Conservation (phyloP, 2,329 filamentous ascomycete species). For the Thelonectria blattea region DNA sequence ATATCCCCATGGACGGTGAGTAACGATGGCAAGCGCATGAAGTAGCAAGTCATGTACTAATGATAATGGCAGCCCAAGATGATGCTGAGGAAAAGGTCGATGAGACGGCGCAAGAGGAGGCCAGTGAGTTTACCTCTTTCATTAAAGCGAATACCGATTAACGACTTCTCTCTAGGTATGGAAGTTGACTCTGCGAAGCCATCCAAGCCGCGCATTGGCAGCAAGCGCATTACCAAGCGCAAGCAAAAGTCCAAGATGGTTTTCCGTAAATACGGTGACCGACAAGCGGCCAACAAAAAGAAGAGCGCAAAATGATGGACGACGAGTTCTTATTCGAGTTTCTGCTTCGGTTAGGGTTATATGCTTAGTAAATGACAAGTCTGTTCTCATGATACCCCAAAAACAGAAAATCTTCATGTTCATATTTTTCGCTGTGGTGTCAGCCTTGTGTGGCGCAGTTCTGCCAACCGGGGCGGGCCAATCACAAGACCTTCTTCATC, state of each 20-base stretch:
- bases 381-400: conserved; percentile 35
- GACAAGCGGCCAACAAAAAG: conserved; percentile 54
- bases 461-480: conserved; percentile 12
- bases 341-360: conserved; percentile 15
- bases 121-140: conserved; percentile 29
- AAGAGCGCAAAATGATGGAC: conserved; percentile 25
- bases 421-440: neutral
- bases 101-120: conserved; percentile 30
- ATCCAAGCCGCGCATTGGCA: conserved; percentile 48
- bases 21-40: neutral
- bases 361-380: conserved; percentile 35
- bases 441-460: conserved; percentile 39
- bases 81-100: conserved; percentile 41
- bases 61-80: conserved; percentile 32
- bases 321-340: conserved; percentile 16
- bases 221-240: conserved; percentile 64
- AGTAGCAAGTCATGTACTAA: conserved; percentile 11
- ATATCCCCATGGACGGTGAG: conserved; percentile 56
- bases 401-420: conserved; percentile 22
- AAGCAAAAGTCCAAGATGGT: conserved; percentile 62
- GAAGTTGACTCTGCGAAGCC: conserved; percentile 60
- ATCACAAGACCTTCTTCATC: conserved; percentile 15
- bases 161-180: conserved; percentile 51
- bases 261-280: conserved; percentile 64
- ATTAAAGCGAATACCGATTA: conserved; percentile 1